Evolutionary conservation across 2,329 filamentous ascomycete species (phyloP), one percentile per base, ranked within the genome.

Genomic region (Paecilomyces niveus): DNA sequence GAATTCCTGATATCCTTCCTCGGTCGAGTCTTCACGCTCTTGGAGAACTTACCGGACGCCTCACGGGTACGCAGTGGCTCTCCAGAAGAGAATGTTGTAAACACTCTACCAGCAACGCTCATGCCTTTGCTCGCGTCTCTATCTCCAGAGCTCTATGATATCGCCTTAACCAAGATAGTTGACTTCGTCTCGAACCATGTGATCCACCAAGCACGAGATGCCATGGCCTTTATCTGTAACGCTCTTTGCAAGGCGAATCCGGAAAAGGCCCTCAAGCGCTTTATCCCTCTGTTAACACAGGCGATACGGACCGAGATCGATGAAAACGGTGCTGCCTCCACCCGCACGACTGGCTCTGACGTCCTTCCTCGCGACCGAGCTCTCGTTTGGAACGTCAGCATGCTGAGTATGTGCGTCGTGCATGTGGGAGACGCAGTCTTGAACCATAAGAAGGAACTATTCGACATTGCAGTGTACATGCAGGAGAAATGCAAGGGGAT

Each of bases 151-250:
- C 84, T 97, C 10, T 99, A 95, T 68, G 94, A 97, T 68, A 84
- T 94, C 70, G 91, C 90, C 0, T 78, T 99, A 55, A 89, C 96
- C 60, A 97, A 97, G 79, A 86, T 99, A 65, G 89, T 92, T 2
- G 85, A 90, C 32, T 99, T 99, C 72, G 89, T 97, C 26, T 88
- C 89, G 1, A 90, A 90, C 62, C 94, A 97, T 76, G 94, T 99
- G 54, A 93, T 99, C 18, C 92, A 99, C 67, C 94, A 97, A 75
- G 93, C 94, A 56, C 83, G 93, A 64, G 94, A 99, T 79, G 93
- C 94, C 7, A 97, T 99, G 89, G 94, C 95, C 1, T 99, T 96
- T 82, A 97, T 97, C 57, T 90, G 93, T 76, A 97, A 97, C 73
- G 90, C 91, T 0, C 81, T 99, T 24, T 96, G 94, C 81, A 97